A percentile compares a stretch with the other conserved stretches of the same genome.
phyloP scores from a whole-genome alignment of 805 yeast species.

The Alloascoidea hylecoeti region DNA sequence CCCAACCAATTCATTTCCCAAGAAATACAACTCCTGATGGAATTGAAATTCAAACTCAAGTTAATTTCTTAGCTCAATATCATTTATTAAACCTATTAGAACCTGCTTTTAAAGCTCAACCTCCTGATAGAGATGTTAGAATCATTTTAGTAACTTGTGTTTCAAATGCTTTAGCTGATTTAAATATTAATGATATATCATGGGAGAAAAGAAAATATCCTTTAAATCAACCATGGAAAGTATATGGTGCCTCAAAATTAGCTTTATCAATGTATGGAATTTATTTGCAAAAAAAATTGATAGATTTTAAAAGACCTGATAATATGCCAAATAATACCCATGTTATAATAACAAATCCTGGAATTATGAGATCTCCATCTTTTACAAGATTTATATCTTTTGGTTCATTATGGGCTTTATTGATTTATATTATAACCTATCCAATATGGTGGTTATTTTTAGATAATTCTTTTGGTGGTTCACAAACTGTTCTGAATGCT shows the following conservation, averaged over 20 bases:
- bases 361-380: constrained; percentile 79
- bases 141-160: constrained; percentile 69
- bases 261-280: constrained; percentile 61
- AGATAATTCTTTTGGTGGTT: constrained; percentile 66
- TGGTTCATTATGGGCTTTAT: constrained; percentile 49
- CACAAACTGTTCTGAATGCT: constrained; percentile 62
- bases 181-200: constrained; percentile 49
- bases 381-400: constrained; percentile 65
- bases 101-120: constrained; percentile 82
- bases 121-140: constrained; percentile 89
- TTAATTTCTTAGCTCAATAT: constrained; percentile 69
- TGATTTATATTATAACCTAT: constrained; percentile 52
- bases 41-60: constrained; percentile 70
- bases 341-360: constrained; percentile 77
- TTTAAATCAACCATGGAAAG: constrained; percentile 48
- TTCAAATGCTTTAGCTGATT: constrained; percentile 56
- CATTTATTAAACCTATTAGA: constrained; percentile 67
- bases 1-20: constrained; percentile 52
- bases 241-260: constrained; percentile 73
- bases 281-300: constrained; percentile 60
- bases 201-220: constrained; percentile 53
- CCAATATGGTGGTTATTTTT: constrained; percentile 78
- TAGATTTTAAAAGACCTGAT: constrained; percentile 50
- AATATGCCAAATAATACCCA: constrained; percentile 51
- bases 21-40: constrained; percentile 70